Conservation (phyloP, 495 filamentous ascomycete genomes). For the Lepraria neglecta region DNA sequence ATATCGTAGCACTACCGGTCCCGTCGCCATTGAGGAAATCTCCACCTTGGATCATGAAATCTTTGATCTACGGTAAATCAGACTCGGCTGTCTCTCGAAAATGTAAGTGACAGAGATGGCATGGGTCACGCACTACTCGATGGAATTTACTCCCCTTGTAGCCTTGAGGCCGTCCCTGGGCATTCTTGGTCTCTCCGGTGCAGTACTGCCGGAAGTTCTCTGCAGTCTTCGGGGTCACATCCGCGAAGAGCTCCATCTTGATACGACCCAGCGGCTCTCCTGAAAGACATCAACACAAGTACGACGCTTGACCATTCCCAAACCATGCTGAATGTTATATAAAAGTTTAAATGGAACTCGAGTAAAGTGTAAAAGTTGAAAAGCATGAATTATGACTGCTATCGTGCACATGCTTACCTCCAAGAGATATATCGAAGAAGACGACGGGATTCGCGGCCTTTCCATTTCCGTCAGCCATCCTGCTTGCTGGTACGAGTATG, state of each 20-base stretch:
- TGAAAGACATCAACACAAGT: slow-evolving; percentile 30
- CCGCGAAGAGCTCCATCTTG: slow-evolving; percentile 87
- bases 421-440: slow-evolving; percentile 90
- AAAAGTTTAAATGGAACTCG: not conserved
- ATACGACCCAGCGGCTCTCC: slow-evolving; percentile 87
- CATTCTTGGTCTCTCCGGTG: slow-evolving; percentile 84
- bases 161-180: slow-evolving; percentile 73
- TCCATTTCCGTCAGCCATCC: slow-evolving; percentile 20
- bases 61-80: slow-evolving; percentile 63
- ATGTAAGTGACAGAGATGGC: not conserved
- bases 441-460: slow-evolving; percentile 53
- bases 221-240: slow-evolving; percentile 77
- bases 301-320: not conserved
- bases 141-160: slow-evolving; percentile 96
- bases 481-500: not conserved
- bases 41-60: slow-evolving; percentile 96
- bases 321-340: not conserved
- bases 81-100: not conserved
- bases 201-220: slow-evolving; percentile 98
- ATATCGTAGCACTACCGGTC: slow-evolving; percentile 80
- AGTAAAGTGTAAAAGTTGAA: slow-evolving; percentile 7
- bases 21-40: slow-evolving; percentile 95
- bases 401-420: slow-evolving; percentile 54
- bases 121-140: slow-evolving; percentile 64
- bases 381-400: slow-evolving; percentile 2